These are phyloP conservation scores for Botryobasidium botryosum DNA, from an alignment of 768 basidiomycete species.

Conservation along the genomic window DNA sequence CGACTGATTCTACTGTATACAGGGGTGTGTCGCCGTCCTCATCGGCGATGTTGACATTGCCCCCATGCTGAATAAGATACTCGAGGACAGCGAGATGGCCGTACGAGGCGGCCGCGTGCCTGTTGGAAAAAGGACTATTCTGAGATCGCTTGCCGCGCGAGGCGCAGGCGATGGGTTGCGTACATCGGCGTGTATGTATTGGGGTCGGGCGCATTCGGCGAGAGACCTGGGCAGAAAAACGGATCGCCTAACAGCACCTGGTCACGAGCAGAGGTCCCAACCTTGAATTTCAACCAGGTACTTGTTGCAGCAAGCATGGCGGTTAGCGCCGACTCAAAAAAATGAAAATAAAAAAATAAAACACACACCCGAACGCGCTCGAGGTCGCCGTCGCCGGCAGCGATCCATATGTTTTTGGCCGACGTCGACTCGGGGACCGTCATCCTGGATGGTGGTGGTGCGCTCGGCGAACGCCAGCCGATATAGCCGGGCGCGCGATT, in stretches of 20 bases:
- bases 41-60: constrained; percentile 74
- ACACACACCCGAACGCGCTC: constrained; percentile 47
- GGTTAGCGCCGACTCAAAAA: constrained; percentile 4
- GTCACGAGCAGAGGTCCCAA: too few relatives aligned
- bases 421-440: not conserved
- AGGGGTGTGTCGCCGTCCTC: constrained; percentile 83
- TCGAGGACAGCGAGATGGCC: constrained; percentile 58
- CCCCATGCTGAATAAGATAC: constrained; percentile 69
- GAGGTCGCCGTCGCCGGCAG: constrained; percentile 80
- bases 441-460: too few relatives aligned
- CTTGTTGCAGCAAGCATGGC: not conserved
- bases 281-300: too few relatives aligned
- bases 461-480: too few relatives aligned
- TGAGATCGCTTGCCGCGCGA: not conserved
- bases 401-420: constrained; percentile 74
- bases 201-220: constrained; percentile 52
- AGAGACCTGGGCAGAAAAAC: constrained; percentile 28
- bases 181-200: constrained; percentile 75
- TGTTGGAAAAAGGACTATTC: constrained; percentile 16
- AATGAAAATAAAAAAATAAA: constrained; percentile 3
- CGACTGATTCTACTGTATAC: constrained; percentile 71
- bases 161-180: constrained; percentile 13
- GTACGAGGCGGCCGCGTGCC: constrained; percentile 92
- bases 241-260: constrained; percentile 48
- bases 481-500: too few relatives aligned